These are phyloP conservation scores for Rhizodiscina lignyota DNA, from an alignment of 495 filamentous ascomycete species.

Conservation along the genomic window DNA sequence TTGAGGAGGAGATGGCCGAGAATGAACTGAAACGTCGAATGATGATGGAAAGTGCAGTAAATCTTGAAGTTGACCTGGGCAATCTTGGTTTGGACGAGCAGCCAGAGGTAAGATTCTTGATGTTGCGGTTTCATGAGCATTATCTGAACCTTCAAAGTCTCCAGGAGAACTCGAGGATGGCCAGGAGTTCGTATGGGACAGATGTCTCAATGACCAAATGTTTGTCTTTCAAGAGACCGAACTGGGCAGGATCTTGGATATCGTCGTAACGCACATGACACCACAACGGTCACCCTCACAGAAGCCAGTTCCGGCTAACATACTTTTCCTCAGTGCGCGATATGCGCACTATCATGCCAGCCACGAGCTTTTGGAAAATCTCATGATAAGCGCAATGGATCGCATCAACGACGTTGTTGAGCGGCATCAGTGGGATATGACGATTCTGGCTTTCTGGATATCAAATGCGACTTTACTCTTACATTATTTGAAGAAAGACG, in stretches of 20 bases:
- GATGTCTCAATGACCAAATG: slow-evolving; percentile 96
- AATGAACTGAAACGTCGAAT: slow-evolving; percentile 90
- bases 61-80: slow-evolving; percentile 90
- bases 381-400: slow-evolving; percentile 77
- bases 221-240: slow-evolving; percentile 97
- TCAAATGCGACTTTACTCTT: slow-evolving; percentile 90
- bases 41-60: slow-evolving; percentile 99
- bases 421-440: slow-evolving; percentile 97
- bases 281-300: slow-evolving; percentile 89
- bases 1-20: slow-evolving; percentile 95
- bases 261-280: slow-evolving; percentile 96
- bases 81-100: slow-evolving; percentile 94
- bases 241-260: slow-evolving; percentile 73
- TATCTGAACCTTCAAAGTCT: slow-evolving; percentile 30
- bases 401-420: slow-evolving; percentile 96
- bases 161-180: slow-evolving; percentile 68
- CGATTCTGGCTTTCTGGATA: slow-evolving; percentile 95
- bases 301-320: slow-evolving; percentile 93
- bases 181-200: slow-evolving; percentile 94
- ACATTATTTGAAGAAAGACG: slow-evolving; percentile 93
- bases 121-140: not conserved
- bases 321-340: slow-evolving; percentile 85
- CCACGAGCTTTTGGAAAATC: slow-evolving; percentile 59
- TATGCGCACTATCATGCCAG: slow-evolving; percentile 96
- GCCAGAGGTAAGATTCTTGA: slow-evolving; percentile 50